A percentile compares a stretch with the other conserved stretches of the same genome.
Evolutionary conservation across 768 basidiomycete genomes (phyloP).

Genomic region (Chalciporus sphaerocephalus): DNA sequence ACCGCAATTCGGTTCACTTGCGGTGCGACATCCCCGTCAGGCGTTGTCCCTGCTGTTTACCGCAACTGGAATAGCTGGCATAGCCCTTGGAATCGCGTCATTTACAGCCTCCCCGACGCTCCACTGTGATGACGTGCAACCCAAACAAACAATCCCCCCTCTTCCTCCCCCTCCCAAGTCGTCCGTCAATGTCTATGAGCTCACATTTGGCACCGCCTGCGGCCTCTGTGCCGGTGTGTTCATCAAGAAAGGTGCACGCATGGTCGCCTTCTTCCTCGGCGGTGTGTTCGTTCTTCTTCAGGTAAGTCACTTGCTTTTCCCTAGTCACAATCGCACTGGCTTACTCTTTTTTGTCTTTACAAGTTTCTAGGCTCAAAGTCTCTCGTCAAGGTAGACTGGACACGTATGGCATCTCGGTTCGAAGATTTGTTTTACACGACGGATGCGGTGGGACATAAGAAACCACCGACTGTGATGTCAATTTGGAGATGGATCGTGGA

Average conservation of each 20-base stretch:
- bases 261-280: slow-evolving; percentile 80
- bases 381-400: slow-evolving; percentile 80
- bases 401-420: slow-evolving; percentile 56
- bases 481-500: slow-evolving; percentile 66
- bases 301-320: slow-evolving; percentile 41
- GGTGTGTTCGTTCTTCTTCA: slow-evolving; percentile 89
- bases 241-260: slow-evolving; percentile 89
- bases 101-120: slow-evolving; percentile 33
- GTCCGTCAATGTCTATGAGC: slow-evolving; percentile 73
- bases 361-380: slow-evolving; percentile 79
- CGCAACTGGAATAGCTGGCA: slow-evolving; percentile 35
- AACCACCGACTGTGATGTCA: slow-evolving; percentile 59
- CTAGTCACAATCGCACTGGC: background rate
- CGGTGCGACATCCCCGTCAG: slow-evolving; percentile 5
- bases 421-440: slow-evolving; percentile 68
- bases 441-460: slow-evolving; percentile 49
- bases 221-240: slow-evolving; percentile 92
- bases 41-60: slow-evolving; percentile 19
- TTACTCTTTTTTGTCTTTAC: no score
- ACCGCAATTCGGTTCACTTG: background rate
- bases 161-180: slow-evolving; percentile 56
- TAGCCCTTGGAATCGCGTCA: slow-evolving; percentile 44
- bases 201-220: slow-evolving; percentile 83
- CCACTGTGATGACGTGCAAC: slow-evolving; percentile 42
- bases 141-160: slow-evolving; percentile 8